Base-by-base conservation (phyloP, 805 yeast species). In the Yamadazyma philogaea region DNA sequence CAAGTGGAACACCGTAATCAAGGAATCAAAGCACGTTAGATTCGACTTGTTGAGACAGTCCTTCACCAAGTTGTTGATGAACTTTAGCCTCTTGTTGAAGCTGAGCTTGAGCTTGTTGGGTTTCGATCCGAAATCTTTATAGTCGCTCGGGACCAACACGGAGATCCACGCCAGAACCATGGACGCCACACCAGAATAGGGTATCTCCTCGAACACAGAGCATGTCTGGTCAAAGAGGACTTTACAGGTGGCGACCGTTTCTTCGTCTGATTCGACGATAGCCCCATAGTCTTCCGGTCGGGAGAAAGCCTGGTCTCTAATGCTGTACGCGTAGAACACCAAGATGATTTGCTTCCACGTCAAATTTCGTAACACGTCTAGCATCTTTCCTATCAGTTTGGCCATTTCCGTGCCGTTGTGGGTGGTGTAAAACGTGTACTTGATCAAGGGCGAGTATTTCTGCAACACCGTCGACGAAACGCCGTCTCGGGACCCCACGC, bases 261-360 rank as follows among this genome's bases (percentile, higher is more conserved):
- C 58, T 3, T 57, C 48, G 35, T 54, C 49, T 2, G 42, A 22
- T 24, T 41, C 49, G 11, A 65, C 54, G 8, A 63, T 50, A 10
- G 32, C 27, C 24, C 55, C 44, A 50, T 65, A 69, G 48, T 67
- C 72, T 10, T 52, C 55, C 1, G 74, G 66, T 41, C 72, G 52
- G 14, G 70, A 55, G 36, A 65, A 60, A 33, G 62, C 52, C 51
- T 69, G 74, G 41, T 61, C 61, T 46, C 66, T 59, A 15, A 69
- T 52, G 40, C 61, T 55, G 36, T 49, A 49, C 6, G 68, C 49
- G 39, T 55, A 57, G 39, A 64, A 66, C 15, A 61, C 61, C 8
- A 69, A 46, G 19, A 64, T 54, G 6, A 62, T 59, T 44, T 64
- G 64, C 47, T 58, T 63, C 74, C 74, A 69, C 14, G 63, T 54